Percentiles rank a stretch among this genome's conserved stretches.
phyloP scores from a whole-genome alignment of 2,329 filamentous ascomycete genomes.

The Didymella segeticola region DNA sequence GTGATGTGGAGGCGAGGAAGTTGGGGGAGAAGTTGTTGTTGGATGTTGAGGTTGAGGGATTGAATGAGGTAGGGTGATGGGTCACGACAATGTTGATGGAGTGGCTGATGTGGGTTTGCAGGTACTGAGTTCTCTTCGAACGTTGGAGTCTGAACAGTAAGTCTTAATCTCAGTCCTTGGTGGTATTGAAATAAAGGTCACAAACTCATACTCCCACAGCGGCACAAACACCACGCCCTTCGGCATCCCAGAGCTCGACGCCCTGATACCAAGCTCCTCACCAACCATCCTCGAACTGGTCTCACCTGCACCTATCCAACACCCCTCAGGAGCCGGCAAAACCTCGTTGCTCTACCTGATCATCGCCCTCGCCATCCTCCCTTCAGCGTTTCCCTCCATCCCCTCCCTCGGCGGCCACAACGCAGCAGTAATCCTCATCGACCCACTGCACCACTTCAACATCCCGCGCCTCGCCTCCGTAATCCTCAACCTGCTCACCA shows the following conservation, averaged over 20 bases:
- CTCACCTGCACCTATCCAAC: conserved; percentile 49
- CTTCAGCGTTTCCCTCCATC: conserved; percentile 32
- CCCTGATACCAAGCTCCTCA: conserved; percentile 28
- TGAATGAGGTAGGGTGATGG: conserved; percentile 38
- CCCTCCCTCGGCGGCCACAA: conserved; percentile 51
- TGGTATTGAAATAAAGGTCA: too few species aligned
- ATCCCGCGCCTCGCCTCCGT: conserved; percentile 55
- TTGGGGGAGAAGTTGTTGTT: conserved; percentile 61
- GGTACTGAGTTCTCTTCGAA: conserved; percentile 51
- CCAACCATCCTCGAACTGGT: conserved; percentile 59
- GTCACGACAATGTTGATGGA: neutral
- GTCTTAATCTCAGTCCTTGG: too few species aligned
- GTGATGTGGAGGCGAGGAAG: conserved; percentile 47
- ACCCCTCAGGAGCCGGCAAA: conserved; percentile 60
- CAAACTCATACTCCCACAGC: too few species aligned
- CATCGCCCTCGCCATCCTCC: conserved; percentile 59
- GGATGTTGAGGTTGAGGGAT: conserved; percentile 42
- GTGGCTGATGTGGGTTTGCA: conserved; percentile 25
- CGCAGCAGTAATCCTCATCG: conserved; percentile 59
- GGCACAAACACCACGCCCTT: conserved; percentile 34
- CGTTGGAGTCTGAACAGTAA: conserved; percentile 19
- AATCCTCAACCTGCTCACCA: conserved; percentile 33
- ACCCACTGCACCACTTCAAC: conserved; percentile 63
- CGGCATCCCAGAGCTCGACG: conserved; percentile 57
- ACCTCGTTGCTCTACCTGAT: conserved; percentile 66